Conservation (phyloP, 176 grass and related monocot species). For the Saccharum spontaneum region DNA sequence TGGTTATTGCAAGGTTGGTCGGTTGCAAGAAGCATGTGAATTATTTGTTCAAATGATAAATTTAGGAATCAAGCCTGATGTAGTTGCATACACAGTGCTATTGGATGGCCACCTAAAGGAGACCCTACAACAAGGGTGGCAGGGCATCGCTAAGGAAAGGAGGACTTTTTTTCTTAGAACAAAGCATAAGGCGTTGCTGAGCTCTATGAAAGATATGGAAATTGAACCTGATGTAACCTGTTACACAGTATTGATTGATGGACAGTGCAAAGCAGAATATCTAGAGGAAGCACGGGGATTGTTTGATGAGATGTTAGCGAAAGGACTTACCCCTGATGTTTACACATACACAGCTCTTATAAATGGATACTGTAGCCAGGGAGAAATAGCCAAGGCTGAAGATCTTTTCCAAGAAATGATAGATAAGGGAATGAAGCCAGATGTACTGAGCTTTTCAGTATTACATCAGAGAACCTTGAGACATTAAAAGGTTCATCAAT, state of each 20-base stretch:
- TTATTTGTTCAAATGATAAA: slow-evolving; percentile 62
- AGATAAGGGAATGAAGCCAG: slow-evolving; percentile 48
- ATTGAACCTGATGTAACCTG: slow-evolving; percentile 63
- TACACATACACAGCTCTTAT: slow-evolving; percentile 63
- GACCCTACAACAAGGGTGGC: slow-evolving; percentile 28
- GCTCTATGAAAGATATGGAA: slow-evolving; percentile 45
- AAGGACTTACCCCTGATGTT: slow-evolving; percentile 62
- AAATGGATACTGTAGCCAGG: slow-evolving; percentile 70
- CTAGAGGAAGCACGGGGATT: slow-evolving; percentile 53
- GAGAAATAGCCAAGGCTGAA: slow-evolving; percentile 63
- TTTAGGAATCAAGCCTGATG: slow-evolving; percentile 64
- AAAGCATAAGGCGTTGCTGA: slow-evolving; percentile 33
- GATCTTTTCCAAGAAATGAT: slow-evolving; percentile 69
- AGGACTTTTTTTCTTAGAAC: slow-evolving; percentile 42
- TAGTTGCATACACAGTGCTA: slow-evolving; percentile 44
- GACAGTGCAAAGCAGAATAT: slow-evolving; percentile 63
- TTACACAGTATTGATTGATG: slow-evolving; percentile 88
- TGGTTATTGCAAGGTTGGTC: slow-evolving; percentile 65
- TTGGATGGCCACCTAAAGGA: slow-evolving; percentile 50
- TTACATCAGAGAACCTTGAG: slow-evolving; percentile 23
- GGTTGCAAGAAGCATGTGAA: slow-evolving; percentile 47
- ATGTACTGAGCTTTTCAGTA: slow-evolving; percentile 52
- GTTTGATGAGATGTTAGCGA: slow-evolving; percentile 72
- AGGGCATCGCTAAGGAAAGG: slow-evolving; percentile 45
- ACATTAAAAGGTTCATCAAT: neutral